Percentiles rank a stretch among this genome's conserved stretches.
Conservation (phyloP, 306 rosid species). For the Prosopis cineraria region DNA sequence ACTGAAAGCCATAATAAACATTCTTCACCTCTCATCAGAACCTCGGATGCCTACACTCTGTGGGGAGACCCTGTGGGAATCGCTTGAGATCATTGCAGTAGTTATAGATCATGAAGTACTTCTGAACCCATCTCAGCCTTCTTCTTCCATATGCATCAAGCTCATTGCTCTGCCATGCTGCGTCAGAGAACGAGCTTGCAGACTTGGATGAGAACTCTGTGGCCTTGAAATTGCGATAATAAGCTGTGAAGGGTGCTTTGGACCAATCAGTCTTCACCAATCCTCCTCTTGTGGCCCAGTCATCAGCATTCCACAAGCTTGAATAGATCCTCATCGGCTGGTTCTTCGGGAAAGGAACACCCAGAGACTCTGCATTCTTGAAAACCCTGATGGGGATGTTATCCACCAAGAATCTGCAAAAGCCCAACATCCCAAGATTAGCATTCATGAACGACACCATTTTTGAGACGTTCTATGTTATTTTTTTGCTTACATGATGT, state of each 20-base stretch:
- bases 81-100: constrained; percentile 78
- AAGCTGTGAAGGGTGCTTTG: constrained; percentile 81
- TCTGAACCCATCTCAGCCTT: constrained; percentile 86
- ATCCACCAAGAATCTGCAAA: constrained; percentile 73
- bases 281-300: constrained; percentile 92
- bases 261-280: constrained; percentile 85
- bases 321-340: constrained; percentile 80
- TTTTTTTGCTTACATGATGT: constrained; percentile 57
- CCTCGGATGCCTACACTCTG: constrained; percentile 58
- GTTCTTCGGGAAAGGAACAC: constrained; percentile 78
- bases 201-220: constrained; percentile 34
- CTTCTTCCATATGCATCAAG: constrained; percentile 74
- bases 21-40: constrained; percentile 6
- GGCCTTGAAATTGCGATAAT: constrained; percentile 73
- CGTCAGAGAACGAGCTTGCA: constrained; percentile 43
- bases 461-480: too few species aligned
- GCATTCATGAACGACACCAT: too few species aligned
- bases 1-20: neutral
- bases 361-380: constrained; percentile 62
- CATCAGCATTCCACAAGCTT: constrained; percentile 80
- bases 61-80: constrained; percentile 71
- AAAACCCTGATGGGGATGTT: constrained; percentile 76
- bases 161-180: constrained; percentile 49
- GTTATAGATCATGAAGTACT: constrained; percentile 84
- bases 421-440: neutral